Base-by-base conservation (phyloP, 2,329 filamentous ascomycete genomes). In the Talaromyces albobiverticillius region DNA sequence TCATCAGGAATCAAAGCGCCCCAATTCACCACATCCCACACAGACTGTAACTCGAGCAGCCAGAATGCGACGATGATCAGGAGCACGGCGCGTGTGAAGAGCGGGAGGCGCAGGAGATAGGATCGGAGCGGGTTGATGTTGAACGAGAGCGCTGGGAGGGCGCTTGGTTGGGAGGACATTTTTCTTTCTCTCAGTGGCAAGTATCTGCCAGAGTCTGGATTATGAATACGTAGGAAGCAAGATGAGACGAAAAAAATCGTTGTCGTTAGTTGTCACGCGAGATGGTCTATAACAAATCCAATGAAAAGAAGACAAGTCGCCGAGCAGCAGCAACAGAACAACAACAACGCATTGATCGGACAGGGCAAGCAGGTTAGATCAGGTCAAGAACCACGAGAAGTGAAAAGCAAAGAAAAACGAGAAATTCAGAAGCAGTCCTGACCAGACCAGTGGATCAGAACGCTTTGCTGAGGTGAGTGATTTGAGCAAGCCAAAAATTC, bases 61-160 rank as follows among this genome's bases (percentile, higher is more conserved):
- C 87, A 95, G 58, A 90, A 80, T 11, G 78, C 74, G 29, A 88
- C 65, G 54, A 95, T 88, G 42, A 86, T 72, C 3, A 85, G 65
- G 18, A 91, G 69, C 13, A 91, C 81, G 16, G 81, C 71, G 48
- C 92, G 84, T 23, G 94, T 96, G 68, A 94, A 91, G 1, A 97
- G 79, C 32, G 94, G 93, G n/a, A 97, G 79, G 46, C 91, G 86
- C 57, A 89, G 79, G 60, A 95, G 66, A 70, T 95, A 96, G 8
- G 89, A 89, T 60, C 90, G 87, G 63, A 91, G 80, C 62, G 90
- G 85, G 57, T 81, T 72, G 29, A 87, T 83, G 72, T 86, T 92
- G 72, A 95, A 86, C 54, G 81, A 77, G 63, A 80, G 62, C 66
- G 79, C 67, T 67, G 78, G 76, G 11, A 79, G 61, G 67, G 79